phyloP scores from a whole-genome alignment of 1,284 basidiomycete species.

The Melampsora larici-populina region DNA sequence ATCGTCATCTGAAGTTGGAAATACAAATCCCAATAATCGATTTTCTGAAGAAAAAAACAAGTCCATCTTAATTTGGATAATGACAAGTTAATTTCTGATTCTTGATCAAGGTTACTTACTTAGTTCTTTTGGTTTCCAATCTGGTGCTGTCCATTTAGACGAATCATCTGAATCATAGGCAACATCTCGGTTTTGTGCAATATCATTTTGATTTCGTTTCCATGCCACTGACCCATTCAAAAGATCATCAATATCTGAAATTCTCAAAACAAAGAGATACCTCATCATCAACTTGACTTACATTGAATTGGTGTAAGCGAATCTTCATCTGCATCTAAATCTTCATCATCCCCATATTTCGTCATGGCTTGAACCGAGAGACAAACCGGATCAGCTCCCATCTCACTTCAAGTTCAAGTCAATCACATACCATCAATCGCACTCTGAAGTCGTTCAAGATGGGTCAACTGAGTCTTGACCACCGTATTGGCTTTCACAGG shows the following conservation, averaged over 20 bases:
- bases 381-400: not conserved
- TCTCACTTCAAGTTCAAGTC: not conserved
- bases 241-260: not conserved
- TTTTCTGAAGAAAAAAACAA: constrained; percentile 13
- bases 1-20: constrained; percentile 22
- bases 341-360: constrained; percentile 41
- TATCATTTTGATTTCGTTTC: constrained; percentile 38
- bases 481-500: constrained; percentile 30
- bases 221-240: constrained; percentile 32
- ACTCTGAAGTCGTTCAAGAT: constrained; percentile 35
- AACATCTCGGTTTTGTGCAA: constrained; percentile 21
- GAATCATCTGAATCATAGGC: constrained; percentile 44
- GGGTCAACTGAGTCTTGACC: constrained; percentile 22
- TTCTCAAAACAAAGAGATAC: not conserved
- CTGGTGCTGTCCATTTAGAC: constrained; percentile 4
- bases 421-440: constrained; percentile 28
- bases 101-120: constrained; percentile 9
- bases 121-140: constrained; percentile 42
- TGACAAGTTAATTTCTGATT: not conserved
- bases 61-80: not conserved
- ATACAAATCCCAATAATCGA: constrained; percentile 42
- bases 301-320: constrained; percentile 23
- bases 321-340: constrained; percentile 33
- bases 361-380: constrained; percentile 11
- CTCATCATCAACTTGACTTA: not conserved